phyloP scores from a whole-genome alignment of 768 basidiomycete genomes.

The Hygrophorus russula region DNA sequence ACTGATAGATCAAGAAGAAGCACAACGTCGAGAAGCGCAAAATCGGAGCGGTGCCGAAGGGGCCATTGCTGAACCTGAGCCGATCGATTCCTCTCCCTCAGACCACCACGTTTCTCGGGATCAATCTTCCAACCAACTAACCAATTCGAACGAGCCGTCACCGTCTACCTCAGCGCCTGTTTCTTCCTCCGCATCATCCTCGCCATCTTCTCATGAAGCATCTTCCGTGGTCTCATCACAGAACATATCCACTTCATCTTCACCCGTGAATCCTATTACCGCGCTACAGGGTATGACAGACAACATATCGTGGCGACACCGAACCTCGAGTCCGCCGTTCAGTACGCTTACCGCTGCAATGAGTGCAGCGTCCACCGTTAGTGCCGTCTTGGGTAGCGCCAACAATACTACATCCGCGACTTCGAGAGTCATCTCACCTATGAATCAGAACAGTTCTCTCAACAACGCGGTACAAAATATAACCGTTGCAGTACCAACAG shows the following conservation, averaged over 20 bases:
- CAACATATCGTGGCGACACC: constrained; percentile 19
- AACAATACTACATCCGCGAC: constrained; percentile 6
- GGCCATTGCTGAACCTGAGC: constrained; percentile 20
- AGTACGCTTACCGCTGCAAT: constrained; percentile 34
- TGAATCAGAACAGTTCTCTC: constrained; percentile 1
- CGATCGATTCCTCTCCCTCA: constrained; percentile 22
- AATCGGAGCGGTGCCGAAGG: constrained; percentile 39
- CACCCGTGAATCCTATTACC: constrained; percentile 6
- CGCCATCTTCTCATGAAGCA: not conserved
- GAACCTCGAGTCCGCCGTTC: constrained; percentile 27
- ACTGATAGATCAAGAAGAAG: constrained; percentile 88
- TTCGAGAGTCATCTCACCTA: not conserved
- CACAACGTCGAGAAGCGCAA: constrained; percentile 59
- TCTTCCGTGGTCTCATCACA: constrained; percentile 1
- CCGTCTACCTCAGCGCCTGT: constrained; percentile 6
- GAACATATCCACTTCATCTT: constrained; percentile 4
- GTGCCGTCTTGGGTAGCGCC: constrained; percentile 23
- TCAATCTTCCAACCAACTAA: constrained; percentile 7
- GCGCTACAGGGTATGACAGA: constrained; percentile 1
- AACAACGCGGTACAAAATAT: too few species aligned
- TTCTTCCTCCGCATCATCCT: constrained; percentile 5
- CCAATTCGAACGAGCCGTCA: not conserved
- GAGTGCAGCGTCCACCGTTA: constrained; percentile 34
- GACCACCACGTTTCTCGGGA: constrained; percentile 16
- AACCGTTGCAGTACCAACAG: too few species aligned